Base-by-base conservation (phyloP, 2,329 filamentous ascomycete species). In the Fusarium sterilihyphosum region DNA sequence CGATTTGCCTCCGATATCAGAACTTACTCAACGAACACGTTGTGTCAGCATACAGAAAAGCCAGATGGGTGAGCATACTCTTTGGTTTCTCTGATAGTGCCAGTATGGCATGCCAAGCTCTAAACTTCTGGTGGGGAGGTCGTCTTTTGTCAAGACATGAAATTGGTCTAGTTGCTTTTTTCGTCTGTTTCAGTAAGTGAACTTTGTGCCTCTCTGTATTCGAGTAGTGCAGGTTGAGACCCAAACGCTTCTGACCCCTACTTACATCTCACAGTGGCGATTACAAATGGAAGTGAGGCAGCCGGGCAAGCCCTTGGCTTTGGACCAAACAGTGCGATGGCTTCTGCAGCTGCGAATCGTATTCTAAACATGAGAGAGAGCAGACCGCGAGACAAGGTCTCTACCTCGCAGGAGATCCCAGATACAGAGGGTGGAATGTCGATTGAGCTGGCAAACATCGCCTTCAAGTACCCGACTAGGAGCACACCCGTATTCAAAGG, bases 31-130 rank as follows among this genome's bases (percentile, higher is more conserved):
- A 82, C 8, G 80, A 85, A 4, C 92, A 94, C 76, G 88, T 93
- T 20, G 81, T 77, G 4, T 80, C 84, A 6, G 92, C 92, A 2
- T 91, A 89, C 71, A 85, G 84, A 33, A 92, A 90, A 78, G 89
- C 92, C 2, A 87, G 87, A 56, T 89, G 88, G 80, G 88, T 88
- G 14, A 92, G 90, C 11, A 73, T 93, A 11, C 80, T 94, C 18
- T 93, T 93, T 77, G 91, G 91, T 3, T 88, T 92, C 47, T 91
- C 91, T 3, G 92, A 94, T 73, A 93, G 91, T 78, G 84, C 91
- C 43, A 88, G 89, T 61, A 81, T 94, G 65, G 87, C 87, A 78
- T 84, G 91, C 83, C 81, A 92, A 84, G 91, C 92, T 8, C 83
- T 92, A 46, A 87, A 89, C 62, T 91, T 92, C 76, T 92, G 89